phyloP scores from a whole-genome alignment of 257 asterid species.

The Solanum microdontum region DNA sequence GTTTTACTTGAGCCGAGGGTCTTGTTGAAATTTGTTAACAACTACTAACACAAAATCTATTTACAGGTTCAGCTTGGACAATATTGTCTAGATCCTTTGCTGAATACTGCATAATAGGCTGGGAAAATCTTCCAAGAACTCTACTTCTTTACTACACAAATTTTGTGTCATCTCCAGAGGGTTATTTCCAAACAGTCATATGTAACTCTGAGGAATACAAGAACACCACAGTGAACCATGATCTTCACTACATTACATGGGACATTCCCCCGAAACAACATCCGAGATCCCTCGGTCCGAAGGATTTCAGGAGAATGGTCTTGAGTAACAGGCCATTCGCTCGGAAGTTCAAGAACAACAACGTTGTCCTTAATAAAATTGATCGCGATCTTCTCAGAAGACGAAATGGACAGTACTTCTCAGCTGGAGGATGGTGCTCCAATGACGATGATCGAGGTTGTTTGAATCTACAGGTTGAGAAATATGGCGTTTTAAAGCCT shows the following conservation, averaged over 20 bases:
- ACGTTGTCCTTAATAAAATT: constrained; percentile 47
- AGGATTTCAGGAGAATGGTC: constrained; percentile 56
- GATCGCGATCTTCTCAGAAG: constrained; percentile 60
- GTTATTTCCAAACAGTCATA: constrained; percentile 64
- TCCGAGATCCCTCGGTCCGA: constrained; percentile 60
- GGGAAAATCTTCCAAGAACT: constrained; percentile 77
- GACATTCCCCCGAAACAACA: constrained; percentile 85
- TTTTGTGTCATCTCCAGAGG: constrained; percentile 82
- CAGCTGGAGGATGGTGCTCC: constrained; percentile 73
- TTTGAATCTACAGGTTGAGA: constrained; percentile 36
- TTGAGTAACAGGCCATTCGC: constrained; percentile 71
- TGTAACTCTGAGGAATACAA: constrained; percentile 65
- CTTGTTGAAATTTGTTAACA: background rate
- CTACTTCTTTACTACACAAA: constrained; percentile 86
- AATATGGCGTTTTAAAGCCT: constrained; percentile 53
- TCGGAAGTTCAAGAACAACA: constrained; percentile 70
- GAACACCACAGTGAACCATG: constrained; percentile 64
- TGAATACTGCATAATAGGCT: constrained; percentile 61
- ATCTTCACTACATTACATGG: constrained; percentile 83
- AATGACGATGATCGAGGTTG: constrained; percentile 12
- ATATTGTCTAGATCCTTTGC: constrained; percentile 67
- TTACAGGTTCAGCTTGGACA: constrained; percentile 87
- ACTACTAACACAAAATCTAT: background rate
- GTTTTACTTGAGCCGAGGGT: background rate
- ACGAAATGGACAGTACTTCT: constrained; percentile 31